Base-by-base conservation (phyloP, 2,329 filamentous ascomycete genomes). In the Hawksworthiomyces lignivorus region DNA sequence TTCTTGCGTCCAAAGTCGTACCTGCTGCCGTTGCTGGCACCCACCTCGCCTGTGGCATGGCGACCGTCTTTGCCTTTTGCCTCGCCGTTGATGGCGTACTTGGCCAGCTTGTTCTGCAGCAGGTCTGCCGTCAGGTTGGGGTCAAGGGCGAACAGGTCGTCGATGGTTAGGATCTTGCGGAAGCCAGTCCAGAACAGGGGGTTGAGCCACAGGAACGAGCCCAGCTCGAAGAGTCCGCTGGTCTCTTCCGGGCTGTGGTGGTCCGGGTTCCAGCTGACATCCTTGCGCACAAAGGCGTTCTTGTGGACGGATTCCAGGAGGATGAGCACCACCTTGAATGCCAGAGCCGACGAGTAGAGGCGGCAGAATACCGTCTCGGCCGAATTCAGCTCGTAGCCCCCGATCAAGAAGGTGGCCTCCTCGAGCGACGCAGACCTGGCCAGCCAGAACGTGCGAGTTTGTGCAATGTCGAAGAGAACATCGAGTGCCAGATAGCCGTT, bases 371-470 rank as follows among this genome's bases (percentile, higher is more conserved):
- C 8, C 4, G 44, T 43, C 40, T 42, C 39, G 8, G 44, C 36
- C 12, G 31, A 32, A 12, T 41, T 29, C 22, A 33, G 33, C 40
- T 28, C n/a, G 48, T 34, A 21, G 36, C 44, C 33, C 15, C 34
- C 27, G 19, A 24, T 17, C 5, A 46, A 41, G 45, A 46, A 44
- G 5, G 36, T 22, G 24, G n/a, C 27, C 5, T 7, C 27, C 6
- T 18, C 7, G 3, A 22, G n/a, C 12, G 29, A 36, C 21, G 31
- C 35, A 6, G 32, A 33, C 20, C 38, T 33, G 10, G 43, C 37
- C 28, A 72, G 55, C 58, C 64, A 72, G 3, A 65, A 46, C 0
- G 69, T 72, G 8, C 71, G 57, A 0, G 56, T 54, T 44, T 65
- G 64, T 0, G 60, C 59, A 3, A 61, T 50, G 28, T 74, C 71